These are phyloP conservation scores for Leccinum imitatum DNA, from an alignment of 768 basidiomycete species.

Conservation along the genomic window DNA sequence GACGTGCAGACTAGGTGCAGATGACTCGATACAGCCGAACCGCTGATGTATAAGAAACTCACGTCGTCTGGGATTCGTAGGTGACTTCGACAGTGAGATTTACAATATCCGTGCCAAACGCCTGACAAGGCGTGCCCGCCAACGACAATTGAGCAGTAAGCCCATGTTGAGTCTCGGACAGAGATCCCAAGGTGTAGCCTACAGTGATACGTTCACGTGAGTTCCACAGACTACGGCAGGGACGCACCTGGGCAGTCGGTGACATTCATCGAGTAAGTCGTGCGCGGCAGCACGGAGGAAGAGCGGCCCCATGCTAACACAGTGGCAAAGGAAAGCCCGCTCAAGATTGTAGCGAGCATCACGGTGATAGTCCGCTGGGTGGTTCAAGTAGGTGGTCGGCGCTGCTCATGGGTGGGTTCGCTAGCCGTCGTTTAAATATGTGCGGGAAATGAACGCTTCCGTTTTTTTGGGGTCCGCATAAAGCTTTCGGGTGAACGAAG, in stretches of 20 bases:
- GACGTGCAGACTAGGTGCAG: conserved; percentile 54
- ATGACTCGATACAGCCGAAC: neutral
- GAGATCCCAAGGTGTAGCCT: conserved; percentile 55
- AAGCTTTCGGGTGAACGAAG: neutral
- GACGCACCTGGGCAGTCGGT: conserved; percentile 34
- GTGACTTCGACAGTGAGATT: conserved; percentile 63
- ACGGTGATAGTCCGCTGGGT: neutral
- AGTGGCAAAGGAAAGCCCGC: conserved; percentile 9
- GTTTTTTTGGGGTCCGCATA: neutral
- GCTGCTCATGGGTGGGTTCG: neutral
- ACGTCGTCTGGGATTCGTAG: conserved; percentile 60
- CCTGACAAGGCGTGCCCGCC: conserved; percentile 58
- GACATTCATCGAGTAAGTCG: conserved; percentile 30
- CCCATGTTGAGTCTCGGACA: conserved; percentile 47
- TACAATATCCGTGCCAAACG: conserved; percentile 59
- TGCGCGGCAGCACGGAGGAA: conserved; percentile 12
- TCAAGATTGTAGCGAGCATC: conserved; percentile 7
- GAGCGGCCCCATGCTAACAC: conserved; percentile 5
- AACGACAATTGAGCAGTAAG: conserved; percentile 55
- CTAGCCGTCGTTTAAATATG: neutral
- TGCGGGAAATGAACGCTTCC: neutral
- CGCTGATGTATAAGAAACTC: conserved; percentile 6
- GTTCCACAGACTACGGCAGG: neutral
- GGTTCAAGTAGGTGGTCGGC: neutral
- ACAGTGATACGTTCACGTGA: neutral